A percentile compares a stretch with the other conserved stretches of the same genome.
Conservation (phyloP, 768 basidiomycete genomes). For the Suillus spraguei region DNA sequence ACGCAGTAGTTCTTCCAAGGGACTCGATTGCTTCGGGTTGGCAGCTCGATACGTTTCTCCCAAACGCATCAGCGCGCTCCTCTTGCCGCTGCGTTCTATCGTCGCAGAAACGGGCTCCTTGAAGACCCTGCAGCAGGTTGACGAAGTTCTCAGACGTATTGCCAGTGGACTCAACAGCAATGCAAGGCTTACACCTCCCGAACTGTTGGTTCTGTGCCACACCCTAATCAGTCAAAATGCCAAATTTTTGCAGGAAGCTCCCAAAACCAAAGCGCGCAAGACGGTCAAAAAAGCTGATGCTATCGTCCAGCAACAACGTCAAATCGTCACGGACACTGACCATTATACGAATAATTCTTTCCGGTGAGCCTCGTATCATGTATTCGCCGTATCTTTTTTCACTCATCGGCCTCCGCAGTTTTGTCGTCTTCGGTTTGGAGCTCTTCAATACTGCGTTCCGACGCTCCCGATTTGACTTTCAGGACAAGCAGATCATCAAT, state of each 20-base stretch:
- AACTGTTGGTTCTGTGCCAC: conserved; percentile 82
- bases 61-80: conserved; percentile 68
- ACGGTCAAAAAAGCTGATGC: conserved; percentile 52
- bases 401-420: conserved; percentile 45
- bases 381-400: background rate
- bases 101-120: conserved; percentile 83
- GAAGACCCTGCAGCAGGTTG: conserved; percentile 81
- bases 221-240: conserved; percentile 92
- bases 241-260: conserved; percentile 71
- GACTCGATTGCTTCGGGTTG: conserved; percentile 83
- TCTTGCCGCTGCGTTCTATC: conserved; percentile 79
- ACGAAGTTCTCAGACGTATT: conserved; percentile 85
- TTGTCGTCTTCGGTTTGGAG: conserved; percentile 90
- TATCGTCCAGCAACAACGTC: conserved; percentile 80
- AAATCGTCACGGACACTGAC: conserved; percentile 52
- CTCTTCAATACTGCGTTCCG: conserved; percentile 87
- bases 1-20: conserved; percentile 76
- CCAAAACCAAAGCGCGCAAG: conserved; percentile 34
- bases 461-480: conserved; percentile 84
- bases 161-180: conserved; percentile 87
- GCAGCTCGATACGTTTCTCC: conserved; percentile 81
- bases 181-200: conserved; percentile 62
- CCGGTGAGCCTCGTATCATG: conserved; percentile 50
- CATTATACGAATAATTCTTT: conserved; percentile 88
- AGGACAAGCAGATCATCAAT: conserved; percentile 69